phyloP scores from a whole-genome alignment of 1,284 basidiomycete species.

The Ceratobasidium sp. region DNA sequence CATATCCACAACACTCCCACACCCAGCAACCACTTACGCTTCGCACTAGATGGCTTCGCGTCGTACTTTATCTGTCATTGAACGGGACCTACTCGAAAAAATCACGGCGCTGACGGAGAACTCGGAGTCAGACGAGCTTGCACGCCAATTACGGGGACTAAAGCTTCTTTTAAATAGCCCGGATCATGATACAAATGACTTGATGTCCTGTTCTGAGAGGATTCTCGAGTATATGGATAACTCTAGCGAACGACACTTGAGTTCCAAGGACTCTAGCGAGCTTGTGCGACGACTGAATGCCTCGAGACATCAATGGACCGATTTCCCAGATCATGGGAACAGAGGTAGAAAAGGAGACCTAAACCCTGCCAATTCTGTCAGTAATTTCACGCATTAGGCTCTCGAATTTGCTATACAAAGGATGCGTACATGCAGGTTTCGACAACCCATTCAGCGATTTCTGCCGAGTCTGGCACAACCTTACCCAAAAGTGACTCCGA shows the following conservation, averaged over 20 bases:
- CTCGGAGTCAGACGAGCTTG: background rate
- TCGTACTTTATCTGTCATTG: background rate
- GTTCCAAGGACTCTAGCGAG: background rate
- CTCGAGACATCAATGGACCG: background rate
- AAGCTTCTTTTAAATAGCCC: slow-evolving; percentile 1
- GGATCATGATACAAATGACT: background rate
- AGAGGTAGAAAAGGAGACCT: background rate
- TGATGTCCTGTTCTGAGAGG: background rate
- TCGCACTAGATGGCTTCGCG: background rate
- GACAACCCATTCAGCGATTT: background rate
- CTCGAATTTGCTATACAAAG: background rate
- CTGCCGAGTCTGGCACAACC: background rate
- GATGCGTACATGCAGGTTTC: background rate
- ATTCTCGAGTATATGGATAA: background rate
- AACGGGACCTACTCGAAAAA: background rate
- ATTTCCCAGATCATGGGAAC: background rate
- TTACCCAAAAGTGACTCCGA: background rate
- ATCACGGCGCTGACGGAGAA: background rate
- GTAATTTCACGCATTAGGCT: background rate
- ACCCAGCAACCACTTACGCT: background rate
- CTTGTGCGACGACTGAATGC: background rate
- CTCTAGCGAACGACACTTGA: background rate
- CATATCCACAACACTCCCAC: background rate
- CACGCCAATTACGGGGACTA: background rate
- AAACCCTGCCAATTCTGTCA: background rate